Conservation (phyloP, 1,284 basidiomycete species). For the Ganoderma boninense region DNA sequence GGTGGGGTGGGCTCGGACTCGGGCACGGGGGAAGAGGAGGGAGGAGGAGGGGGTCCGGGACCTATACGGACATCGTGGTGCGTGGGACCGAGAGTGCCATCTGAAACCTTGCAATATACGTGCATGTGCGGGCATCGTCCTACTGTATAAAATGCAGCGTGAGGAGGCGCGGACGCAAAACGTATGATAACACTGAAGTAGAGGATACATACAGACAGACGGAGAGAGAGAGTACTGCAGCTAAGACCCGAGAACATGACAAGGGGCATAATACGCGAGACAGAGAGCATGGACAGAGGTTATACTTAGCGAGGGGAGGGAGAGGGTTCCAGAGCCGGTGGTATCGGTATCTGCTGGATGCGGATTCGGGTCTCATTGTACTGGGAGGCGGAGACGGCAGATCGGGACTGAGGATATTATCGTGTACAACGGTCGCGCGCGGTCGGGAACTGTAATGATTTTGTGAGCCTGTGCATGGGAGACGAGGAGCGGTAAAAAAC, state of each 20-base stretch:
- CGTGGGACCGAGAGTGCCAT: background rate
- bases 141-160: conserved; percentile 6
- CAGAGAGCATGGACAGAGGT: background rate
- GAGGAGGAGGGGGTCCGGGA: background rate
- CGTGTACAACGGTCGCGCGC: conserved; percentile 8
- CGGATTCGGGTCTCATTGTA: background rate
- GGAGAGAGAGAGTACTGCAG: conserved; percentile 2
- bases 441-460: conserved; percentile 12
- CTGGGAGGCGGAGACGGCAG: background rate
- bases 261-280: conserved; percentile 5
- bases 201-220: conserved; percentile 17
- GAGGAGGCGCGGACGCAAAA: conserved; percentile 7
- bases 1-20: conserved; percentile 2
- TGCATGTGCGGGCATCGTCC: background rate
- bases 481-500: background rate
- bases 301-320: conserved; percentile 12
- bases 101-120: conserved; percentile 5
- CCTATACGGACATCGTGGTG: background rate
- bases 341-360: background rate
- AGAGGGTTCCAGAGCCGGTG: background rate
- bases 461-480: conserved; percentile 15
- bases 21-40: background rate
- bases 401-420: conserved; percentile 3
- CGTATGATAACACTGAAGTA: conserved; percentile 12
- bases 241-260: conserved; percentile 12